Evolutionary conservation across 2,329 filamentous ascomycete genomes (phyloP), one percentile per base, ranked within the genome.

Genomic region (Gliomastix tumulicola): DNA sequence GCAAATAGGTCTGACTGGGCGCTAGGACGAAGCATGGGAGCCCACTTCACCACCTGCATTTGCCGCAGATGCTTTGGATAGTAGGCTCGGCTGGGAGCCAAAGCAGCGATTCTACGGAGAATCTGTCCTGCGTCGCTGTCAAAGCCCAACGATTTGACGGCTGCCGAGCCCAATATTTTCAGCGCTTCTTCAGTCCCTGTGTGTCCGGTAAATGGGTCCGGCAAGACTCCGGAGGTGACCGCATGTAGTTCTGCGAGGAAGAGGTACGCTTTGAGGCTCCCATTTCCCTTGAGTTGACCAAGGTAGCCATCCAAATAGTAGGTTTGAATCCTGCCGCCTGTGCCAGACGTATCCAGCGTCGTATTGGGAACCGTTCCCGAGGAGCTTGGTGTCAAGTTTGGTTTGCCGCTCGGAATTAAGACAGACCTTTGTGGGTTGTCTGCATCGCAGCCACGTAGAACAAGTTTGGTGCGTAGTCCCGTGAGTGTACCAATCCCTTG

Each of bases 151-250:
- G 31, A 28, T 17, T 16, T 17, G 21, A 74, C 54, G 0, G 69
- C 60, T 1, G 68, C 68, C 0, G 66, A 70, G 3, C 38, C 36
- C 2, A 79, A 47, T 3, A 72, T 68, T 1, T 46, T 41, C 0
- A 77, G 44, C 0, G 72, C 67, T 28, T 68, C 50, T 44, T 78
- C 73, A 0, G 69, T 72, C 0, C 75, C 74, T 0, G 71, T 77
- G 7, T 53, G 50, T 0, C 43, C 31, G 0, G 66, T 75, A 1
- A 76, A 49, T 0, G 51, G 51, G 42, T 77, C 73, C 0, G 65
- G 62, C 0, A 74, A 50, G 23, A 58, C 69, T 32, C 63, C 58
- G 0, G 71, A 68, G 0, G 74, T 78, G 1, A 74, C 34, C 0
- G 66, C 71, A 44, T 79, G 72, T 0, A 79, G 51, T 21, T 68